These are phyloP conservation scores for Coniochaeta prunicola DNA, from an alignment of 2,329 filamentous ascomycete genomes.

Conservation along the genomic window DNA sequence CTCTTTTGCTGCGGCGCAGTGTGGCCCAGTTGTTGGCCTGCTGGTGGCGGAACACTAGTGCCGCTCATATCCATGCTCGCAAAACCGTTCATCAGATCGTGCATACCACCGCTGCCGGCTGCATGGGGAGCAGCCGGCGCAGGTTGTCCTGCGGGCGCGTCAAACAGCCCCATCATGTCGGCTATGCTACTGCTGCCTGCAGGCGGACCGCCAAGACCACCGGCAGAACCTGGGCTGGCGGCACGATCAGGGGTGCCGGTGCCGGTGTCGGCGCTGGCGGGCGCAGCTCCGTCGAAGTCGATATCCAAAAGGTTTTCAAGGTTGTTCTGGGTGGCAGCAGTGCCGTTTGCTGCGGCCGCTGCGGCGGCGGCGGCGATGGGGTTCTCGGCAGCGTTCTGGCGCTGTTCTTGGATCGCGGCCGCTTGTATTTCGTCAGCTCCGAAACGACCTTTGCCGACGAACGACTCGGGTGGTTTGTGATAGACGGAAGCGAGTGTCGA, in stretches of 20 bases:
- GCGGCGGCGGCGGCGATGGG: slow-evolving; percentile 82
- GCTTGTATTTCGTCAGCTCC: slow-evolving; percentile 91
- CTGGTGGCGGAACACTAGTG: slow-evolving; percentile 55
- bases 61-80: slow-evolving; percentile 70
- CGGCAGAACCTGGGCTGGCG: slow-evolving; percentile 46
- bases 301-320: slow-evolving; percentile 86
- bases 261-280: slow-evolving; percentile 66
- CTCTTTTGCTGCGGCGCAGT: slow-evolving; percentile 40
- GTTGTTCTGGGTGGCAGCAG: slow-evolving; percentile 55
- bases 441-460: slow-evolving; percentile 89
- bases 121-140: slow-evolving; percentile 19
- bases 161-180: slow-evolving; percentile 64
- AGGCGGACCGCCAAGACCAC: slow-evolving; percentile 19
- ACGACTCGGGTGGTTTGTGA: slow-evolving; percentile 97
- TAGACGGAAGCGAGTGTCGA: slow-evolving; percentile 96
- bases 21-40: slow-evolving; percentile 38
- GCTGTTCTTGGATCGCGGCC: slow-evolving; percentile 93
- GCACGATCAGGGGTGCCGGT: slow-evolving; percentile 62
- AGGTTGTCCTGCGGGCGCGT: slow-evolving; percentile 51
- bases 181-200: slow-evolving; percentile 43
- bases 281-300: slow-evolving; percentile 69
- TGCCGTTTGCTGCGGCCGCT: slow-evolving; percentile 56
- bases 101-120: slow-evolving; percentile 47
- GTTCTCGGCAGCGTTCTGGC: slow-evolving; percentile 86
- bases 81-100: slow-evolving; percentile 87